Percentiles rank a stretch among this genome's conserved stretches.
Evolutionary conservation across 352 stramenopile species (phyloP).

Genomic region (Pythium plurisporium): DNA sequence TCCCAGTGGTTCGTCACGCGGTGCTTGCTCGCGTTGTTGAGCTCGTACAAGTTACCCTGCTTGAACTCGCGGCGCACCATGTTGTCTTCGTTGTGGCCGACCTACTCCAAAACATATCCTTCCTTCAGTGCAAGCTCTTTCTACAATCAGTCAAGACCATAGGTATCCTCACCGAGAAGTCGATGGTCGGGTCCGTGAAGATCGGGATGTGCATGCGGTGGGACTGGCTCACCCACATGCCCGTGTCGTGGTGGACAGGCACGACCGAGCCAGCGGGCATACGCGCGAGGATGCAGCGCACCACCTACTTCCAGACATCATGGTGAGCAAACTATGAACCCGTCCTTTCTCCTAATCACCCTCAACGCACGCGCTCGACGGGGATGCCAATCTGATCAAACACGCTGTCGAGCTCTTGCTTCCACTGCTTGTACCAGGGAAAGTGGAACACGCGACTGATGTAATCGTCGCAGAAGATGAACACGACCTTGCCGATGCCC

Average conservation of each 20-base stretch:
- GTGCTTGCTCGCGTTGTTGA: slow-evolving; percentile 99
- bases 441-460: slow-evolving; percentile 93
- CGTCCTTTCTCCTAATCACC: neutral
- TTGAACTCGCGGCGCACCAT: slow-evolving; percentile 91
- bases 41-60: slow-evolving; percentile 95
- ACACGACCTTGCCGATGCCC: slow-evolving; percentile 97
- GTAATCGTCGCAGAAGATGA: slow-evolving; percentile 99
- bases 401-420: slow-evolving; percentile 74
- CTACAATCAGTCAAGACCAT: too few species aligned
- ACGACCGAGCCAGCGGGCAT: slow-evolving; percentile 95
- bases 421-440: slow-evolving; percentile 91
- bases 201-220: slow-evolving; percentile 97
- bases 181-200: slow-evolving; percentile 78
- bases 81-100: slow-evolving; percentile 75
- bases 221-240: slow-evolving; percentile 94
- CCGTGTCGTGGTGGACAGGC: slow-evolving; percentile 97
- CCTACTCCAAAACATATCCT: too few species aligned
- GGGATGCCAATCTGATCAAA: slow-evolving; percentile 88
- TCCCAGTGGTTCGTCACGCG: slow-evolving; percentile 91
- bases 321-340: neutral
- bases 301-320: slow-evolving; percentile 36
- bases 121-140: too few species aligned
- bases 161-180: slow-evolving; percentile 65
- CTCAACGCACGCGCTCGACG: slow-evolving; percentile 31
- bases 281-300: slow-evolving; percentile 94